phyloP scores from a whole-genome alignment of 208 protist genomes.

The Histomonas meleagridis region DNA sequence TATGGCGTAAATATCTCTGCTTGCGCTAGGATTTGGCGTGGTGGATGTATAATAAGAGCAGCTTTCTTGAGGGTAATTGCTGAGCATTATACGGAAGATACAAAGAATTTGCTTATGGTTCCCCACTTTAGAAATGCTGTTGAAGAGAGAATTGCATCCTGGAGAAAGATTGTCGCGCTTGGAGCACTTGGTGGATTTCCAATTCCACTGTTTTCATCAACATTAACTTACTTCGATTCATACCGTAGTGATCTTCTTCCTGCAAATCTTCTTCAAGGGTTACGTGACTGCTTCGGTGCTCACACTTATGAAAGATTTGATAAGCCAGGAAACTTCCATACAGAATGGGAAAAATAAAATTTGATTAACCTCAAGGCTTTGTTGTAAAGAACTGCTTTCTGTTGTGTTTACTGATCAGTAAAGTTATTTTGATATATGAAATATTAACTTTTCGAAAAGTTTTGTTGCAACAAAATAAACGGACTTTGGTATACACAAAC shows the following conservation, averaged over 20 bases:
- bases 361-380: too few species aligned
- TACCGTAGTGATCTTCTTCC: constrained; percentile 57
- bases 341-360: constrained; percentile 35
- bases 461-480: too few species aligned
- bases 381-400: too few species aligned
- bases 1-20: constrained; percentile 62
- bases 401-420: too few species aligned
- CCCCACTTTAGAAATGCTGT: constrained; percentile 58
- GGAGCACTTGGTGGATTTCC: constrained; percentile 58
- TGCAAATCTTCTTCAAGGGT: constrained; percentile 68
- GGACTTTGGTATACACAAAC: too few species aligned
- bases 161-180: constrained; percentile 53
- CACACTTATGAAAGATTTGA: constrained; percentile 70
- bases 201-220: constrained; percentile 57
- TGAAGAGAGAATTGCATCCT: constrained; percentile 45
- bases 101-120: constrained; percentile 60
- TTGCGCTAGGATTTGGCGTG: constrained; percentile 69
- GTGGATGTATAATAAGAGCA: constrained; percentile 74
- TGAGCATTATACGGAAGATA: constrained; percentile 57
- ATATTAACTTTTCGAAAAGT: too few species aligned
- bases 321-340: constrained; percentile 13
- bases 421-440: too few species aligned
- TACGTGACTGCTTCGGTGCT: constrained; percentile 74
- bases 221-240: constrained; percentile 65
- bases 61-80: constrained; percentile 65